Base-by-base conservation (phyloP, 202 grass and related monocot species). In the Thinopyrum obtusiflorum region DNA sequence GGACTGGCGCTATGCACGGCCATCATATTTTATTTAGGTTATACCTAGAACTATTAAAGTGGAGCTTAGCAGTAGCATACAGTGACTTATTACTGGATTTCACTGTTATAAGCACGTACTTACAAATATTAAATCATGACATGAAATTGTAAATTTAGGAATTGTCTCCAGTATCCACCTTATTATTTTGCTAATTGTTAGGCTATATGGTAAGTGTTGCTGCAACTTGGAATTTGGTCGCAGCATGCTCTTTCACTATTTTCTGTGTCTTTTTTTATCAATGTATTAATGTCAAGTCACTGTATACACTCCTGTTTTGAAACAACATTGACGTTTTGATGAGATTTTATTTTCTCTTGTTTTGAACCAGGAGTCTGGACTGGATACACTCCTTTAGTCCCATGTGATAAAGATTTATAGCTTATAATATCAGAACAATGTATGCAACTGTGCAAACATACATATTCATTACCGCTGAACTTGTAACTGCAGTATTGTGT, bases 21-120 rank as follows among this genome's bases (percentile, higher is more conserved):
- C 18, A 35, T 63, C 65, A 61, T 70, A 35, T 80, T 55, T 78
- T 69, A 68, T 85, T 60, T 40, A 61, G 36, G 36, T 57, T 33
- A 7, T 74, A 0, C 24, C 9, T 62, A 11, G 12, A 51, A 33
- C n/a, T 61, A 5, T 27, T 20, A 75, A 82, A 40, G 47, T 76
- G 32, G 25, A 73, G 29, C 57, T 55, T 65, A 39, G 15, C 44
- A 37, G 28, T 65, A 55, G 12, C 9, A 66, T 40, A 17, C 1
- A 31, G 49, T 9, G 28, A 59, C 32, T 32, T 74, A 49, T 80
- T 73, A 55, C 31, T 79, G 23, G 1, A 49, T 28, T 49, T 49
- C 4, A 29, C 23, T 20, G 8, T 74, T 51, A 28, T 47, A 49
- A 49, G 70, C 25, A 73, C 42, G 0, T 61, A 25, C 6, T 61